Evolutionary conservation across 2,329 filamentous ascomycete species (phyloP).

Genomic region (Verticillium isaacii): DNA sequence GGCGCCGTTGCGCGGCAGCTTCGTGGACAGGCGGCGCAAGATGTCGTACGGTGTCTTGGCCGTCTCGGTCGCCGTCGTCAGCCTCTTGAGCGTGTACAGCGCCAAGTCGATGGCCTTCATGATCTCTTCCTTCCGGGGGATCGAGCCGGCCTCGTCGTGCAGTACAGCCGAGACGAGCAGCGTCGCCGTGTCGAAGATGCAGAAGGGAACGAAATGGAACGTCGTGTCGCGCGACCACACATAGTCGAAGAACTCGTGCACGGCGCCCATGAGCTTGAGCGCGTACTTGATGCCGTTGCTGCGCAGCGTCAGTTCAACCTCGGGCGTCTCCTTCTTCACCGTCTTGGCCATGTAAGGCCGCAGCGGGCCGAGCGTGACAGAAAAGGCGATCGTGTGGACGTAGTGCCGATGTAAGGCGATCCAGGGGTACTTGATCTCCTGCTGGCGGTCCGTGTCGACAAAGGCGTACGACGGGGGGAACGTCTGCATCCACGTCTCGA

Average conservation of each 20-base stretch:
- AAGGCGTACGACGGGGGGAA: conserved; percentile 35
- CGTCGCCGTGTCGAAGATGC: conserved; percentile 46
- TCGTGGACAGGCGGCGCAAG: conserved; percentile 10
- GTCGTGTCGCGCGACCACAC: conserved; percentile 40
- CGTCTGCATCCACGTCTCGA: conserved; percentile 36
- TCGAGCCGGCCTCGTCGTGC: conserved; percentile 36
- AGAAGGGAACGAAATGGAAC: conserved; percentile 44
- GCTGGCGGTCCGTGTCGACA: conserved; percentile 3
- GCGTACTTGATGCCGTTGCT: conserved; percentile 33
- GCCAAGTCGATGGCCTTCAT: conserved; percentile 31
- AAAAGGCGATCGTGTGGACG: conserved; percentile 27
- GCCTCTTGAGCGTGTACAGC: conserved; percentile 25
- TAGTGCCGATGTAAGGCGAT: conserved; percentile 41
- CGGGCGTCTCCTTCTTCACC: neutral
- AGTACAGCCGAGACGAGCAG: conserved; percentile 46
- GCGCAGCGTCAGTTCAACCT: neutral
- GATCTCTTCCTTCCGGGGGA: conserved; percentile 35
- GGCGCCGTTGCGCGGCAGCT: neutral
- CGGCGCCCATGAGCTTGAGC: conserved; percentile 34
- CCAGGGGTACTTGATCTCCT: conserved; percentile 35
- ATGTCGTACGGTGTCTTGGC: conserved; percentile 26
- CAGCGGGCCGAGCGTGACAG: neutral
- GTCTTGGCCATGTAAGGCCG: neutral
- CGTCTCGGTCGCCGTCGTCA: conserved; percentile 23
- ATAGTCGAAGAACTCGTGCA: conserved; percentile 37